Base-by-base conservation (phyloP, 73 alveolate species). In the Chromera velia region DNA sequence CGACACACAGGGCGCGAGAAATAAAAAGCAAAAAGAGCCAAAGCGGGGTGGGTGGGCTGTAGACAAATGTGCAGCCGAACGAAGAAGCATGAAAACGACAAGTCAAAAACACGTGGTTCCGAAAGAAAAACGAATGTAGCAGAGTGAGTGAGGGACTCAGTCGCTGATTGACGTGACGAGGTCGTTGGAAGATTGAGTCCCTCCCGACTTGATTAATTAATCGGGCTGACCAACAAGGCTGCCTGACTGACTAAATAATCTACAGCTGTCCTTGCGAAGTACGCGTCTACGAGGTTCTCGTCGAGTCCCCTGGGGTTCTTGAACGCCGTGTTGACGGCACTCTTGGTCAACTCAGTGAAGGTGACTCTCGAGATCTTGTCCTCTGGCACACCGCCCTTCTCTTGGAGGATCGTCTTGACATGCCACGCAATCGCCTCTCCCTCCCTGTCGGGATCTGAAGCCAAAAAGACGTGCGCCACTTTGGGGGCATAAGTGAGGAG, bases 361-460 rank as follows among this genome's bases (percentile, higher is more conserved):
- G 70, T 1, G 30, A 55, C 70, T 1, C 70, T 24, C 10, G 4
- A n/a, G 70, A 55, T n/a, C 55, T 40, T 13, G 30, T 55, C 70
- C 9, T 17, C 31, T n/a, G n/a, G n/a, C n/a, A n/a, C n/a, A 13
- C 4, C 4, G 55, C 55, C 55, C 55, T 40, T 40, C 70, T 22
- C 27, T 17, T 9, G 29, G 33, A 74, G 71, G n/a, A n/a, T 17
- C 33, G n/a, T 46, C 46, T 24, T 24, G 6, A 74, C 40, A 74
- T 74, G 82, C 82, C 82, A 74, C 48, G 65, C 47, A 28, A 74
- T 74, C 29, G 82, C 82, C 45, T 74, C 82, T 33, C 82, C 82
- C 71, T 74, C 82, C 9, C 82, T 1, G 64, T 74, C 82, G 9
- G 74, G 74, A 22, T 74, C 82, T 19, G 82, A 34, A 9, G 82